Base-by-base conservation (phyloP, 208 protist species). In the Crithidia bombi region DNA sequence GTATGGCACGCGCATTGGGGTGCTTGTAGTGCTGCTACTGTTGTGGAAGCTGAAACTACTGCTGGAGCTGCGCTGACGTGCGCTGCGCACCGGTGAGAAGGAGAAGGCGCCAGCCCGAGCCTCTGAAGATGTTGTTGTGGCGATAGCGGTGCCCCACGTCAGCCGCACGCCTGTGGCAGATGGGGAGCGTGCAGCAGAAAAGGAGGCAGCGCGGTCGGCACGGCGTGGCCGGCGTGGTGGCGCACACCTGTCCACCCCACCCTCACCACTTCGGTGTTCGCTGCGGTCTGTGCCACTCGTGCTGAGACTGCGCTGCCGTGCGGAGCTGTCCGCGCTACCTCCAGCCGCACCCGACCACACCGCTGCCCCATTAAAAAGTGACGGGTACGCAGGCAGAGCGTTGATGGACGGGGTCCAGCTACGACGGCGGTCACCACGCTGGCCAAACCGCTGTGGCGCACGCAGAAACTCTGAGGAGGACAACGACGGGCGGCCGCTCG, bases 171-270 rank as follows among this genome's bases (percentile, higher is more conserved):
- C 38, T n/a, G 41, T 19, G 21, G 51, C 46, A 11, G 70, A 63
- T 7, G 62, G 63, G 21, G 70, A 69, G 62, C 62, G 70, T 58
- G 19, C 19, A 36, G 10, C 5, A n/a, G 70, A 69, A 39, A 75
- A 65, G 23, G 70, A 75, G n/a, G 61, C 10, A n/a, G 70, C 70
- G 12, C 70, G 70, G 28, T 39, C 19, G 9, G 41, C 25, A 11
- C 36, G 23, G 15, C 35, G 51, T 21, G 36, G 50, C 9, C 46
- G 32, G 26, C 28, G 23, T 1, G 47, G 49, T 10, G 33, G 33
- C n/a, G 17, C 35, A 25, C 7, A n/a, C n/a, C n/a, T n/a, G 12
- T 50, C 66, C 25, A n/a, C n/a, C 38, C 1, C 57, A 36, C n/a
- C n/a, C n/a, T n/a, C n/a, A n/a, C n/a, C n/a, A 35, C 15, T 25